A percentile compares a stretch with the other conserved stretches of the same genome.
These are phyloP conservation scores for Aspergillus tanneri DNA, from an alignment of 2,329 filamentous ascomycete species.

Conservation along the genomic window DNA sequence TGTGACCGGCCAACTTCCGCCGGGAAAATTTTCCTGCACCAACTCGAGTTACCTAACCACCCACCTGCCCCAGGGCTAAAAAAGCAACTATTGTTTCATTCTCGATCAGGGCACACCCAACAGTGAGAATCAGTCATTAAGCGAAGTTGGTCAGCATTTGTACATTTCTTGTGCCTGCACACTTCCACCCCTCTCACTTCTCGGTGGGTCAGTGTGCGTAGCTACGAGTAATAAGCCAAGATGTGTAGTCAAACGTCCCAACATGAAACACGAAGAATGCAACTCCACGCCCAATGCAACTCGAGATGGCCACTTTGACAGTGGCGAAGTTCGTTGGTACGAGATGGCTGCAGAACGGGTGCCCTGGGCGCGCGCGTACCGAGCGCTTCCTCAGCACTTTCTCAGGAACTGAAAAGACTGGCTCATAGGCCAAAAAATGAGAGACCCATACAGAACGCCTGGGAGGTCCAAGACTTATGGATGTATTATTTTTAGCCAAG, in stretches of 20 bases:
- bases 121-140: background rate
- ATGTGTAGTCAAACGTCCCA: background rate
- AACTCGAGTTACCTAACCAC: background rate
- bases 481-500: background rate
- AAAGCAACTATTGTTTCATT: slow-evolving; percentile 8
- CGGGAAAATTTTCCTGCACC: slow-evolving; percentile 59
- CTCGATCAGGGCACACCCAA: background rate
- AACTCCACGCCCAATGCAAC: background rate
- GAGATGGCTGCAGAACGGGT: background rate
- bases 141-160: background rate
- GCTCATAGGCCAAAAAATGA: no score
- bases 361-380: no score
- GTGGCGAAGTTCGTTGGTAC: slow-evolving; percentile 3
- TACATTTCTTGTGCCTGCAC: background rate
- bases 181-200: background rate
- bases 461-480: background rate
- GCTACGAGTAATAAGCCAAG: slow-evolving; percentile 5
- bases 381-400: no score
- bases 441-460: background rate
- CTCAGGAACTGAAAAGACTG: no score
- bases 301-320: background rate
- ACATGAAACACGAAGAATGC: slow-evolving; percentile 15
- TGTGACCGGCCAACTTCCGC: background rate
- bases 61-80: background rate
- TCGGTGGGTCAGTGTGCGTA: slow-evolving; percentile 4